Evolutionary conservation across 176 grass and related monocot species (phyloP).

Genomic region (Ensete ventricosum): DNA sequence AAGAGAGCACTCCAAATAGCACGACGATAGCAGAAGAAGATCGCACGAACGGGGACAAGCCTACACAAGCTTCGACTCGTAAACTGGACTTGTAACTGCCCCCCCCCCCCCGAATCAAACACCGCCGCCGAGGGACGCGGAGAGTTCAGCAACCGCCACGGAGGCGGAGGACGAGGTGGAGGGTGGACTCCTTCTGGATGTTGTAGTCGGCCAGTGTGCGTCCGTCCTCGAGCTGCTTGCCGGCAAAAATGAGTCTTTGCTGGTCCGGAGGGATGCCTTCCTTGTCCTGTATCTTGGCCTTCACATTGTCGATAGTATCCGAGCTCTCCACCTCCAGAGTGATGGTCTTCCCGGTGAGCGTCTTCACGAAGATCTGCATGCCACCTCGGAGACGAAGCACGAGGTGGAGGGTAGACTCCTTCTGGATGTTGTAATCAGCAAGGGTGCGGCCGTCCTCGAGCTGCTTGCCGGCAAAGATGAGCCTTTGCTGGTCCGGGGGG

Average conservation of each 20-base stretch:
- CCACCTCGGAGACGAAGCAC: slow-evolving; percentile 2
- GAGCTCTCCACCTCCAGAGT: slow-evolving; percentile 11
- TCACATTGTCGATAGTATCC: slow-evolving; percentile 71
- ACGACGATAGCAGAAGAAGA: too few species aligned
- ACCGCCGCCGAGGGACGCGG: too few species aligned
- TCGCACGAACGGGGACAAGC: too few species aligned
- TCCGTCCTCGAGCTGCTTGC: background rate
- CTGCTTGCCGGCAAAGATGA: slow-evolving; percentile 10
- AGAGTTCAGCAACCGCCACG: background rate
- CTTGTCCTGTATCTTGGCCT: slow-evolving; percentile 68
- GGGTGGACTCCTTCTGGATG: background rate
- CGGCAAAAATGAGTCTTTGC: slow-evolving; percentile 5
- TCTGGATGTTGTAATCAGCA: slow-evolving; percentile 8
- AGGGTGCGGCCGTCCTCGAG: slow-evolving; percentile 9
- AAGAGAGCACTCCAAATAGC: too few species aligned
- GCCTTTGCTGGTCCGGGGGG: slow-evolving; percentile 4
- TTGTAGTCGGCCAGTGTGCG: background rate
- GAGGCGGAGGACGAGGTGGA: background rate
- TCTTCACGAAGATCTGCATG: background rate
- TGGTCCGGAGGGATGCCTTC: slow-evolving; percentile 33
- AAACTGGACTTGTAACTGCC: too few species aligned
- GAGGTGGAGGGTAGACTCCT: slow-evolving; percentile 3
- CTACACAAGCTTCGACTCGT: too few species aligned
- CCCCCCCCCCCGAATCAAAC: too few species aligned
- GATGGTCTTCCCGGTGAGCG: background rate